Evolutionary conservation across 768 basidiomycete genomes (phyloP).

Genomic region (Pulveroboletus sp.): DNA sequence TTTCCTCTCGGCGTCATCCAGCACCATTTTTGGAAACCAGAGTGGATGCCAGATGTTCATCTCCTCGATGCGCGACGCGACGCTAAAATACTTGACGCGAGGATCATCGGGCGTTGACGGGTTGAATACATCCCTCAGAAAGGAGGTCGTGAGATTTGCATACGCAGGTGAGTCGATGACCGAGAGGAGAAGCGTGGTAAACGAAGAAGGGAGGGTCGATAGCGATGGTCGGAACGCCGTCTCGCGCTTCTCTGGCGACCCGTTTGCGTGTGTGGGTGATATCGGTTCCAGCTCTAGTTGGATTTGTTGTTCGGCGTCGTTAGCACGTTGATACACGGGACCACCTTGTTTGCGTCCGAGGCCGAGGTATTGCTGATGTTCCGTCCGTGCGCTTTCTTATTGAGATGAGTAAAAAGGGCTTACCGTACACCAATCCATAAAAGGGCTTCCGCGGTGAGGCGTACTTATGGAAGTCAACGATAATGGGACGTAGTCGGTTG

Average conservation of each 20-base stretch:
- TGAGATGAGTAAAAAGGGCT: conserved; percentile 24
- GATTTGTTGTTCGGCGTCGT: background rate
- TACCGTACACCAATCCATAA: conserved; percentile 99
- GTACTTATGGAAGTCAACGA: conserved; percentile 89
- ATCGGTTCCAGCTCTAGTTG: background rate
- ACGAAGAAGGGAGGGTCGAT: conserved; percentile 71
- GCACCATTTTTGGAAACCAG: conserved; percentile 93
- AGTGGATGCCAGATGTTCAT: conserved; percentile 89
- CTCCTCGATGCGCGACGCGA: conserved; percentile 71
- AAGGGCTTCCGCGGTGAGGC: conserved; percentile 94
- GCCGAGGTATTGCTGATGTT: conserved; percentile 78
- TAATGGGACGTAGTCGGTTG: conserved; percentile 78
- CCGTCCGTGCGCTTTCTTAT: conserved; percentile 12
- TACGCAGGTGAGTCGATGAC: conserved; percentile 96
- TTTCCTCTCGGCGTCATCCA: conserved; percentile 78
- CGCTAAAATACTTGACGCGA: conserved; percentile 86
- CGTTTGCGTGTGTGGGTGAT: background rate
- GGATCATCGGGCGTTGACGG: conserved; percentile 77
- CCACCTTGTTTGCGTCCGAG: conserved; percentile 63
- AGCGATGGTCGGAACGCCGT: conserved; percentile 47
- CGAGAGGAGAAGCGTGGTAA: conserved; percentile 84
- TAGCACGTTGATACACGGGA: conserved; percentile 1
- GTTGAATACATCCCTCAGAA: conserved; percentile 79
- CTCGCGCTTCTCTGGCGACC: conserved; percentile 26
- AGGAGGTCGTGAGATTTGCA: conserved; percentile 85